Evolutionary conservation across 2,329 filamentous ascomycete genomes (phyloP), one percentile per base, ranked within the genome.

Genomic region (Fusarium mangiferae): DNA sequence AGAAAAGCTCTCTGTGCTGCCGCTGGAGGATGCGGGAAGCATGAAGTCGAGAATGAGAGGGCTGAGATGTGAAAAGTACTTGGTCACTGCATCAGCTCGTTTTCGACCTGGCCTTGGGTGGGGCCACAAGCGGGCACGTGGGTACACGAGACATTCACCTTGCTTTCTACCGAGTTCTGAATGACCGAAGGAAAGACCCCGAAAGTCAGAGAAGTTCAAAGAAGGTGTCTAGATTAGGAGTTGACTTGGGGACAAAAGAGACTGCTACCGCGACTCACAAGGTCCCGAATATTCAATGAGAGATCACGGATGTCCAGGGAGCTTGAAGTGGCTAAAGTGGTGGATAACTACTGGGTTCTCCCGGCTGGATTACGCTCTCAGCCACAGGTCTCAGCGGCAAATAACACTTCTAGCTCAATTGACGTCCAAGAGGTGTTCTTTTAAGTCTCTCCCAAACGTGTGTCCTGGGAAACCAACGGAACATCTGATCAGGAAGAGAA

Each of bases 361-460:
- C n/a, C n/a, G n/a, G n/a, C n/a, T n/a, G n/a, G n/a, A n/a, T n/a
- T n/a, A n/a, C n/a, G n/a, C n/a, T n/a, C n/a, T n/a, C n/a, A n/a
- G n/a, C n/a, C n/a, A n/a, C n/a, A n/a, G n/a, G n/a, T n/a, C n/a
- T n/a, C n/a, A n/a, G n/a, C n/a, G n/a, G n/a, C n/a, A n/a, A n/a
- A n/a, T n/a, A n/a, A n/a, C n/a, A n/a, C n/a, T n/a, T n/a, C n/a
- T n/a, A n/a, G n/a, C n/a, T n/a, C n/a, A n/a, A 26, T 45, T 4
- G 1, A 6, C 1, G 26, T 24, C 11, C 42, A 13, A 26, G 4
- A 15, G 5, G 6, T 24, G 15, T 26, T 26, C 42, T 8, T 4
- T 17, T 6, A 9, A 26, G 24, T 26, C 3, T 18, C 17, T 7
- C 3, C n/a, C 11, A 6, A 45, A 13, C 8, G 3, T 13, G n/a